A percentile compares a stretch with the other conserved stretches of the same genome.
These are phyloP conservation scores for Mycena rebaudengoi DNA, from an alignment of 768 basidiomycete genomes.

Conservation along the genomic window DNA sequence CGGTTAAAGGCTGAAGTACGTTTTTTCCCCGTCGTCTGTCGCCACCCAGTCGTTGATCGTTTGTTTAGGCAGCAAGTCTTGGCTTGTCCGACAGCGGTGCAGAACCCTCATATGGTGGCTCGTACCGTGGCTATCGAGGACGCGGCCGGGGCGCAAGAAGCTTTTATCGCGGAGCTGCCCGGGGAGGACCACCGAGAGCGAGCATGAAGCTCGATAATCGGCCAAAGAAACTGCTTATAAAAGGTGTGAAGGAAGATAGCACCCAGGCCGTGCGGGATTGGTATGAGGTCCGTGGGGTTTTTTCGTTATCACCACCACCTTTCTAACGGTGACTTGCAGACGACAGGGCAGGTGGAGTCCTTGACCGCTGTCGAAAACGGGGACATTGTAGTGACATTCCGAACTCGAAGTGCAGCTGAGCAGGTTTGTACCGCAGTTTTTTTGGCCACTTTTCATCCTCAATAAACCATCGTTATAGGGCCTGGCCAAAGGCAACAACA, in stretches of 20 bases:
- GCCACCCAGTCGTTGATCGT: neutral
- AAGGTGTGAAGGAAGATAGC: slow-evolving; percentile 63
- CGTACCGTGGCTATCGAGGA: slow-evolving; percentile 75
- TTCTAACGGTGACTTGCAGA: slow-evolving; percentile 48
- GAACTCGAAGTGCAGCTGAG: slow-evolving; percentile 76
- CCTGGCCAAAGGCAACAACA: slow-evolving; percentile 72
- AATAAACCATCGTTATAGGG: slow-evolving; percentile 53
- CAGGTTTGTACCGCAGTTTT: slow-evolving; percentile 66
- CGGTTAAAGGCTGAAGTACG: slow-evolving; percentile 82
- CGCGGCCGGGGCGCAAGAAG: slow-evolving; percentile 68
- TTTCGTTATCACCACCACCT: neutral
- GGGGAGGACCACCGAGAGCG: slow-evolving; percentile 71
- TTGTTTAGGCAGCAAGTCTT: slow-evolving; percentile 72
- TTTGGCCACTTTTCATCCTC: slow-evolving; percentile 8
- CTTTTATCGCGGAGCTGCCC: slow-evolving; percentile 67
- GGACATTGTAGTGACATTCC: slow-evolving; percentile 74
- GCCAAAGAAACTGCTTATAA: slow-evolving; percentile 80
- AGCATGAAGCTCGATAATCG: slow-evolving; percentile 94
- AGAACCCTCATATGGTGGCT: slow-evolving; percentile 44
- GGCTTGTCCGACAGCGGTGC: slow-evolving; percentile 67
- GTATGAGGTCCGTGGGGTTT: slow-evolving; percentile 70
- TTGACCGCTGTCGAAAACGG: slow-evolving; percentile 63
- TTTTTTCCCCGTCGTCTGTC: slow-evolving; percentile 7
- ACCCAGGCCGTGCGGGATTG: slow-evolving; percentile 77
- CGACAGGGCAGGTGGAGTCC: slow-evolving; percentile 75